phyloP scores from a whole-genome alignment of 352 stramenopile species.

The Phytopythium litorale region DNA sequence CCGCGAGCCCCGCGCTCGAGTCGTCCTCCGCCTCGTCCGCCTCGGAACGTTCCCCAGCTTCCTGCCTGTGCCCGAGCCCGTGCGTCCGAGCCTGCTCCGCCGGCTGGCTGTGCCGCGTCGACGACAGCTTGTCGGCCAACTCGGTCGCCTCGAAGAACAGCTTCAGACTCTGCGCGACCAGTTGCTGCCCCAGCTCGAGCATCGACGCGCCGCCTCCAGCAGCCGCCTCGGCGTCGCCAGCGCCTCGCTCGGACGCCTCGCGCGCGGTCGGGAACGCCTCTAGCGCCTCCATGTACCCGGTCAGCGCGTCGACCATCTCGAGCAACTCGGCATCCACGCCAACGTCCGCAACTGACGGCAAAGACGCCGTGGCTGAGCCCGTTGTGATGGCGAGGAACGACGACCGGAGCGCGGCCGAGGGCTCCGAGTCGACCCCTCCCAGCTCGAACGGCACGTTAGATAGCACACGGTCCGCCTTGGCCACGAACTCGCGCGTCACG shows the following conservation, averaged over 20 bases:
- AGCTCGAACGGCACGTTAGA: not conserved
- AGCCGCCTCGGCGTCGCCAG: not conserved
- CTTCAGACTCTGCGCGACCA: slow-evolving; percentile 45
- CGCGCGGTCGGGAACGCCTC: not conserved
- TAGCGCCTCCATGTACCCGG: slow-evolving; percentile 23
- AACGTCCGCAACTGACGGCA: not conserved
- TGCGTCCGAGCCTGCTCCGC: not conserved
- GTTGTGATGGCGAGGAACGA: slow-evolving; percentile 11
- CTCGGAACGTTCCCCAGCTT: not conserved
- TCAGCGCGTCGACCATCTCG: slow-evolving; percentile 16
- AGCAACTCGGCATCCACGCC: not conserved
- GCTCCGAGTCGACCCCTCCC: not conserved
- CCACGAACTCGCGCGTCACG: slow-evolving; percentile 25
- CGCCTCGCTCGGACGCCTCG: not conserved
- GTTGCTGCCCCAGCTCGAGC: slow-evolving; percentile 22
- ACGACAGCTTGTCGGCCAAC: slow-evolving; percentile 56
- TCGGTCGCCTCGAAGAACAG: slow-evolving; percentile 68
- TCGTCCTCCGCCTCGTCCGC: not conserved
- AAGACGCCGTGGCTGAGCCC: not conserved
- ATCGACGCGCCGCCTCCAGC: slow-evolving; percentile 9
- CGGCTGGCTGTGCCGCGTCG: slow-evolving; percentile 7
- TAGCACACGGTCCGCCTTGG: slow-evolving; percentile 12
- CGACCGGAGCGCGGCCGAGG: not conserved
- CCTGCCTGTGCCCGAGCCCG: not conserved
- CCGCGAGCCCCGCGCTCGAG: not conserved